Percentiles rank a stretch among this genome's conserved stretches.
Conservation (phyloP, 176 grass and related monocot genomes). For the Phoenix roebelenii region DNA sequence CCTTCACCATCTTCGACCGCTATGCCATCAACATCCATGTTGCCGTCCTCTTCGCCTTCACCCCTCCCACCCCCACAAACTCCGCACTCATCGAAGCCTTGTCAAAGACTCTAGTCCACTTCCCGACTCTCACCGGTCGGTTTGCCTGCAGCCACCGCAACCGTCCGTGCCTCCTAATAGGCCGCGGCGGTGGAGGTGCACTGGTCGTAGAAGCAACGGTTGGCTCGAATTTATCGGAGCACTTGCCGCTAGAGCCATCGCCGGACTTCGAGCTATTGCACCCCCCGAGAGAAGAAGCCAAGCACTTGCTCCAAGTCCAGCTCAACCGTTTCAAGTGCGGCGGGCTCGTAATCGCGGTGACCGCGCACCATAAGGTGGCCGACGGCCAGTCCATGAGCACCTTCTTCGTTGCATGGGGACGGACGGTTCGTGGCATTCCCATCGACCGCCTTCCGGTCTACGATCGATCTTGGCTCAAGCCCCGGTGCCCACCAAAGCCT, state of each 20-base stretch:
- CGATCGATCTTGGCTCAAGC: not conserved
- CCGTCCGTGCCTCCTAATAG: not conserved
- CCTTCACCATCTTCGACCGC: not conserved
- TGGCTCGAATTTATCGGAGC: not conserved
- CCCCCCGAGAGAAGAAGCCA: too few relatives aligned
- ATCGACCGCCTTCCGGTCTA: not conserved
- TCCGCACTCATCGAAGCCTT: not conserved
- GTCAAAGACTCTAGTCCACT: not conserved
- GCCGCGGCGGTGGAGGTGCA: not conserved
- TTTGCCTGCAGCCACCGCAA: not conserved
- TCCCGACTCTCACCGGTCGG: not conserved
- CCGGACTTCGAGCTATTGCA: not conserved
- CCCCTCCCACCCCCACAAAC: not conserved
- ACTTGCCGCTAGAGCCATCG: not conserved
- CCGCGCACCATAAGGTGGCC: too few relatives aligned
- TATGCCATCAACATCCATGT: not conserved
- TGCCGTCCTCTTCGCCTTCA: not conserved
- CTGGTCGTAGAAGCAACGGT: not conserved
- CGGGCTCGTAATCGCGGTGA: too few relatives aligned
- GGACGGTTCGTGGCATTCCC: not conserved
- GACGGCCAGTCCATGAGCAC: too few relatives aligned
- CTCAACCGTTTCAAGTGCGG: too few relatives aligned
- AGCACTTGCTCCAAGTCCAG: too few relatives aligned
- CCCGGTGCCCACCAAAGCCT: not conserved
- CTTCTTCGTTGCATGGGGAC: too few relatives aligned